These are phyloP conservation scores for Sugiyamaella neomexicana DNA, from an alignment of 1,139 yeast species.

Conservation along the genomic window DNA sequence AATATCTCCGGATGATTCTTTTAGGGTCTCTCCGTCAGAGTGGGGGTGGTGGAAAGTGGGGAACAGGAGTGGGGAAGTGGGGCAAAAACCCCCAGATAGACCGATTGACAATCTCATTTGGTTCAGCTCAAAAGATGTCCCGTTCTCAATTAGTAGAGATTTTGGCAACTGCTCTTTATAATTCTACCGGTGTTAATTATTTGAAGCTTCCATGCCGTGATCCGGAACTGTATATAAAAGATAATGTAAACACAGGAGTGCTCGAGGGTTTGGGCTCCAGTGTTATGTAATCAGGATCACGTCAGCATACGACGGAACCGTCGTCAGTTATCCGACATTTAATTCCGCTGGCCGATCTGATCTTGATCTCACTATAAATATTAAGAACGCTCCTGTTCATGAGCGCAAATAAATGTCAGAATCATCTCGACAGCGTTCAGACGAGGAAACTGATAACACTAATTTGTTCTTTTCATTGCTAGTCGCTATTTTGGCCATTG, in stretches of 20 bases:
- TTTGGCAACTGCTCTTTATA: too few species aligned
- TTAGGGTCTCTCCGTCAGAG: neutral
- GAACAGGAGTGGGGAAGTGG: neutral
- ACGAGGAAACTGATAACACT: neutral
- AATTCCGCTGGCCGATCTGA: neutral
- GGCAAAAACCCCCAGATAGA: too few species aligned
- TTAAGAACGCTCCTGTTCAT: neutral
- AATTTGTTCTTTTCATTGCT: neutral
- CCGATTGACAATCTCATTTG: too few species aligned
- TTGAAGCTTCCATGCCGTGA: too few species aligned
- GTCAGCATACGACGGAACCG: neutral
- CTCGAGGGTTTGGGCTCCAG: too few species aligned
- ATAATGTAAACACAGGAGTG: too few species aligned
- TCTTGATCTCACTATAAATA: neutral
- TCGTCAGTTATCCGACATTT: neutral
- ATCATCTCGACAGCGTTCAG: neutral
- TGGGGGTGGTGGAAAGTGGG: constrained; percentile 6
- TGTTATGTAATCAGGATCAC: too few species aligned
- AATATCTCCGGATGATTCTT: neutral
- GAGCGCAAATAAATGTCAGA: constrained; percentile 1
- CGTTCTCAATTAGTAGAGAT: too few species aligned
- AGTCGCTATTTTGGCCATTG: neutral
- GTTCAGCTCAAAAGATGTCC: too few species aligned
- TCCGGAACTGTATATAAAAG: too few species aligned
- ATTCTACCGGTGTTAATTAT: too few species aligned